phyloP scores from a whole-genome alignment of 352 stramenopile species.

The Pythium utonaiense region DNA sequence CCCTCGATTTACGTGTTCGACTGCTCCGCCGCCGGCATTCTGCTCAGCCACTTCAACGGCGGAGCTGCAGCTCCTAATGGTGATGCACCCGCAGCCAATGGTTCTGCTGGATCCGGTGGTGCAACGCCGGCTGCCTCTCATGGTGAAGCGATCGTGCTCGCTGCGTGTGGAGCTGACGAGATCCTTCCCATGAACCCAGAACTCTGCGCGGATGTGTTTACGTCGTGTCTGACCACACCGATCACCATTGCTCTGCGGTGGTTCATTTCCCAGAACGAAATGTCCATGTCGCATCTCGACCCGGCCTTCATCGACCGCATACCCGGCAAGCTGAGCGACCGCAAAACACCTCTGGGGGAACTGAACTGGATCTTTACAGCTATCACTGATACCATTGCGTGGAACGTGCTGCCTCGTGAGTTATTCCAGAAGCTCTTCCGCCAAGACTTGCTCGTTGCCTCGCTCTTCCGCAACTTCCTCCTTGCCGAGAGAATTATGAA shows the following conservation, averaged over 20 bases:
- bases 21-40: slow-evolving; percentile 93
- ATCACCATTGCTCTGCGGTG: slow-evolving; percentile 98
- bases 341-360: slow-evolving; percentile 94
- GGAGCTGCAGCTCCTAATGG: slow-evolving; percentile 8
- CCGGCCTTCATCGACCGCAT: slow-evolving; percentile 87
- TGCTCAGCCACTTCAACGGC: slow-evolving; percentile 92
- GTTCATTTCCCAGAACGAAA: slow-evolving; percentile 94
- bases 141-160: slow-evolving; percentile 96
- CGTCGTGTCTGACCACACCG: slow-evolving; percentile 98
- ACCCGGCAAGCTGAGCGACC: slow-evolving; percentile 91
- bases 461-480: slow-evolving; percentile 98
- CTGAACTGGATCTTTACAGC: slow-evolving; percentile 99
- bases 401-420: slow-evolving; percentile 95
- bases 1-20: slow-evolving; percentile 98
- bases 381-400: slow-evolving; percentile 99
- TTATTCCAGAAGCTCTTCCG: slow-evolving; percentile 99
- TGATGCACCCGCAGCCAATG: slow-evolving; percentile 7
- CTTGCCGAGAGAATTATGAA: slow-evolving; percentile 97
- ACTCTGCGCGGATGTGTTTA: slow-evolving; percentile 99
- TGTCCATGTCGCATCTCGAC: slow-evolving; percentile 86
- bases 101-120: slow-evolving; percentile 14
- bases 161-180: slow-evolving; percentile 92
- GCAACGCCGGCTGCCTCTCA: slow-evolving; percentile 4
- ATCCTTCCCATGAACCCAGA: slow-evolving; percentile 95
- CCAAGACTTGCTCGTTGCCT: slow-evolving; percentile 98